Percentiles rank a stretch among this genome's conserved stretches.
Conservation (phyloP, 1,139 yeast species). For the Citeromyces hawaiiensis region DNA sequence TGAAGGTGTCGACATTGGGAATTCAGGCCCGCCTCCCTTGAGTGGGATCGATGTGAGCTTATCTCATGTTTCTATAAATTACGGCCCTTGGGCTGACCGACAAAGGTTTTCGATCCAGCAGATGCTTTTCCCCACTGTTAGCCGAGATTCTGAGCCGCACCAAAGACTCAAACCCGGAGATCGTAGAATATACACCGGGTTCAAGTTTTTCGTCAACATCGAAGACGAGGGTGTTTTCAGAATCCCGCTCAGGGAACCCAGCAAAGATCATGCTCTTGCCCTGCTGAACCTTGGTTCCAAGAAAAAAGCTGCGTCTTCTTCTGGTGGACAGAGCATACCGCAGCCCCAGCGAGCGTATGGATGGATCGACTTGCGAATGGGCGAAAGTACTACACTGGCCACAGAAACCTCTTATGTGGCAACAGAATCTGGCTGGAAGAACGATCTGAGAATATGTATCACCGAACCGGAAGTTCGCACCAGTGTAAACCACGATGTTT, state of each 20-base stretch:
- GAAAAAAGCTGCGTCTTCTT: not conserved
- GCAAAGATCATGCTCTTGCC: slow-evolving; percentile 37
- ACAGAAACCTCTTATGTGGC: slow-evolving; percentile 40
- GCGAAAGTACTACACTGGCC: slow-evolving; percentile 35
- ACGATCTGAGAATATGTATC: slow-evolving; percentile 34
- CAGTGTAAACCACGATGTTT: slow-evolving; percentile 78
- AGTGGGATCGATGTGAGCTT: slow-evolving; percentile 52
- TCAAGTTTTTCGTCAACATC: slow-evolving; percentile 36
- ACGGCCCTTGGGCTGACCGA: slow-evolving; percentile 95
- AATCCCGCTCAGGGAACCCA: slow-evolving; percentile 72
- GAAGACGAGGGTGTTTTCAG: slow-evolving; percentile 61
- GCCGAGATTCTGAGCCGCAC: slow-evolving; percentile 42
- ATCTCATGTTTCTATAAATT: slow-evolving; percentile 55
- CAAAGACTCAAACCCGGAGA: slow-evolving; percentile 30
- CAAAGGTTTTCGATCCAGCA: slow-evolving; percentile 58
- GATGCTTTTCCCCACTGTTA: slow-evolving; percentile 54
- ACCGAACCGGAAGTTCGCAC: slow-evolving; percentile 54
- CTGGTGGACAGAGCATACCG: not conserved
- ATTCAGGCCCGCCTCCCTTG: slow-evolving; percentile 45
- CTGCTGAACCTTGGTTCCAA: not conserved
- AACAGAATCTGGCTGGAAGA: slow-evolving; percentile 43
- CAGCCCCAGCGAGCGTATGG: slow-evolving; percentile 52
- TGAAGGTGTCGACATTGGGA: slow-evolving; percentile 34
- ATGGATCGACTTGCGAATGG: slow-evolving; percentile 71
- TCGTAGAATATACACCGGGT: slow-evolving; percentile 39